Base-by-base conservation (phyloP, 805 yeast genomes). In the Hanseniaspora clermontiae region DNA sequence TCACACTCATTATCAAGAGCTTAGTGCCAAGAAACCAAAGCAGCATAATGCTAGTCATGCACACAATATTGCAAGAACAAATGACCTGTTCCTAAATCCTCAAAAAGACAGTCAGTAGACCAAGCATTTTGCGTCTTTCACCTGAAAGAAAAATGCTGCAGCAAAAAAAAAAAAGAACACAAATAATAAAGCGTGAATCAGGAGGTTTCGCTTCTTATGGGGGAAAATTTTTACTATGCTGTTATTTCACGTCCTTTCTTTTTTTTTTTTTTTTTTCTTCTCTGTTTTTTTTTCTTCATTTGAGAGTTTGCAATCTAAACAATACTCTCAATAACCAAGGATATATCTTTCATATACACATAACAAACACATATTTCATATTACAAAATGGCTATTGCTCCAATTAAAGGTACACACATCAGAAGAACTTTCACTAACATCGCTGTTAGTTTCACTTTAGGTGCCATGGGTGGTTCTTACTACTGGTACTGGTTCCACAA, bases 401-500 rank as follows among this genome's bases (percentile, higher is more conserved):
- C 95, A 66, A 87, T 90, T 66, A 79, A 83, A 55, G 96, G 96
- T 63, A 74, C 84, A 60, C 78, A 90, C 63, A 87, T 80, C 74
- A 86, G 80, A 77, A 85, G 82, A 74, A 80, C 87, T 71, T 76
- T 83, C 68, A 79, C 84, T 63, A 96, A 90, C 66, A 80, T 90
- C 69, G 61, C 81, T 64, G 72, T 83, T 61, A 95, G 93, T 59
- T 77, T 80, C 72, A 65, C 74, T 60, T 63, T 78, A 61, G 91
- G 91, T 57, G 72, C 78, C 59, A 78, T 70, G 42, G 78, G 81
- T 66, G 89, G 83, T 60, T 74, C 77, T 61, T 78, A 77, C 73
- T 89, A 91, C 93, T 84, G 95, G 87, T 81, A 82, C 79, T 86
- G 80, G 32, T 76, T 72, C 80, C 97, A 90, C 84, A 82, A 79